phyloP scores from a whole-genome alignment of 768 basidiomycete genomes.

The Kwoniella newhampshirensis region DNA sequence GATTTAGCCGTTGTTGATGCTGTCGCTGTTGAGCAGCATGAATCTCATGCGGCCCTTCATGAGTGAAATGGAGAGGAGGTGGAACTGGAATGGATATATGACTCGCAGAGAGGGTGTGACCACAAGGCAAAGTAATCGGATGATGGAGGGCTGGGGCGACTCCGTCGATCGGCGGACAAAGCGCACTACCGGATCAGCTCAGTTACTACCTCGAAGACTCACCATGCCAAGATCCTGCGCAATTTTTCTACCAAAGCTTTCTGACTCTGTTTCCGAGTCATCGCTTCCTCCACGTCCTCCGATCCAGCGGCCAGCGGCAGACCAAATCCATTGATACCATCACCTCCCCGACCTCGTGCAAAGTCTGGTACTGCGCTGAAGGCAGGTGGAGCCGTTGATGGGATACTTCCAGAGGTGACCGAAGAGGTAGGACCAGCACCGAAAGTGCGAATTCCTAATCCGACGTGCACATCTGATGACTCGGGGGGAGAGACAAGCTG shows the following conservation, averaged over 20 bases:
- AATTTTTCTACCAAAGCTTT: slow-evolving; percentile 29
- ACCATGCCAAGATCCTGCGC: slow-evolving; percentile 40
- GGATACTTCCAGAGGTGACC: background rate
- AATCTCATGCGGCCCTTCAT: slow-evolving; percentile 56
- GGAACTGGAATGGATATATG: slow-evolving; percentile 56
- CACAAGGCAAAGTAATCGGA: slow-evolving; percentile 70
- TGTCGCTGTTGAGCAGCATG: slow-evolving; percentile 50
- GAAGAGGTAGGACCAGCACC: background rate
- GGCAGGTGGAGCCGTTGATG: background rate
- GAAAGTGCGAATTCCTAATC: slow-evolving; percentile 9
- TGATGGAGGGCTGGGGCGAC: slow-evolving; percentile 53
- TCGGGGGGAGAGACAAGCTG: slow-evolving; percentile 13
- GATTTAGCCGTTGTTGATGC: slow-evolving; percentile 38
- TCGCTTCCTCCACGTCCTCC: slow-evolving; percentile 10
- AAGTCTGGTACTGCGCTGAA: slow-evolving; percentile 32
- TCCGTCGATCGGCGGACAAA: slow-evolving; percentile 38
- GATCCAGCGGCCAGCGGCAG: slow-evolving; percentile 6
- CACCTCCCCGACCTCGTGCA: slow-evolving; percentile 29
- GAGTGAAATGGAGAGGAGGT: slow-evolving; percentile 54
- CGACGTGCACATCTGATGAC: slow-evolving; percentile 4
- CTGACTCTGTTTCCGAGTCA: slow-evolving; percentile 10
- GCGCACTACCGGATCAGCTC: slow-evolving; percentile 30
- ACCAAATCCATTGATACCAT: slow-evolving; percentile 30
- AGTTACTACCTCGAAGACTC: slow-evolving; percentile 11
- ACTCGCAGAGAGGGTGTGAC: slow-evolving; percentile 73